Conservation (phyloP, 2,329 filamentous ascomycete genomes). For the Colletotrichum sp. region DNA sequence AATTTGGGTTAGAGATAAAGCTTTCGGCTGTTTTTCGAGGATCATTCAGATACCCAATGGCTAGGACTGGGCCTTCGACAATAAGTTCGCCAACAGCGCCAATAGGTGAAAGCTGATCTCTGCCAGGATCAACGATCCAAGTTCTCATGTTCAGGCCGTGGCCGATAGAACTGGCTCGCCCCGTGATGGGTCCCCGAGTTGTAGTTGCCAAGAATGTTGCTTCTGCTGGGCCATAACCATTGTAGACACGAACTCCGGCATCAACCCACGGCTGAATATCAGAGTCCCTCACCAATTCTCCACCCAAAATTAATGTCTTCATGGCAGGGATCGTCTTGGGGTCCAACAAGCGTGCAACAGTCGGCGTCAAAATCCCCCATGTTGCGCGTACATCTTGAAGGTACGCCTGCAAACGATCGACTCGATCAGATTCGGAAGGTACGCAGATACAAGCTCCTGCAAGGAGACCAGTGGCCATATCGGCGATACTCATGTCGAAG, state of each 20-base stretch:
- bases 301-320: not conserved
- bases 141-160: slow-evolving; percentile 28
- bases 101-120: slow-evolving; percentile 27
- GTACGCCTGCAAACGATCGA: slow-evolving; percentile 46
- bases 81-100: slow-evolving; percentile 24
- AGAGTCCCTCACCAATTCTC: not conserved
- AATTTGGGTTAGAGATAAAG: slow-evolving; percentile 13
- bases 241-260: not conserved
- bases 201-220: not conserved
- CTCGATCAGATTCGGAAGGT: slow-evolving; percentile 53
- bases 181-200: not conserved
- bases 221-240: not conserved
- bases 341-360: not conserved
- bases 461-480: slow-evolving; percentile 56
- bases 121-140: slow-evolving; percentile 30
- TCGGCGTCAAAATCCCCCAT: not conserved
- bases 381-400: slow-evolving; percentile 12
- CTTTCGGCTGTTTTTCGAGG: slow-evolving; percentile 27
- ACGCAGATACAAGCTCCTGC: slow-evolving; percentile 65
- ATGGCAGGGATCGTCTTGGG: not conserved
- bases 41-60: slow-evolving; percentile 18
- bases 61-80: not conserved
- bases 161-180: slow-evolving; percentile 13
- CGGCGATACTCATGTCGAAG: slow-evolving; percentile 56
- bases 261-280: not conserved